Evolutionary conservation across 2,329 filamentous ascomycete species (phyloP), one percentile per base, ranked within the genome.

Genomic region (Waltergamsia citrina): DNA sequence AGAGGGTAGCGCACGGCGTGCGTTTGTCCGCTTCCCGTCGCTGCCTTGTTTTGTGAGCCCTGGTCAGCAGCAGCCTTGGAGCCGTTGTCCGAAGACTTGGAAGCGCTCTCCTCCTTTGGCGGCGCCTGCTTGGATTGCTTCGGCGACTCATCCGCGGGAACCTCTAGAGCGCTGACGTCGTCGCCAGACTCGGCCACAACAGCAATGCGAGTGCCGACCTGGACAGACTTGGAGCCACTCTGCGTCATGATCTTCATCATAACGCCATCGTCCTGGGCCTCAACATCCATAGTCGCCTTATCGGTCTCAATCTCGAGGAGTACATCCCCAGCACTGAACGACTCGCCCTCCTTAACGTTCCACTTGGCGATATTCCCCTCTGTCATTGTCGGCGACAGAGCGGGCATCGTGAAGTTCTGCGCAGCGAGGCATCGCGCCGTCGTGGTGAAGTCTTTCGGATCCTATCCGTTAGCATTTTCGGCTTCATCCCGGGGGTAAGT

Each of bases 201-300:
- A 29, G 78, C 86, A 64, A 94, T 94, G 48, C 86, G 72, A 30
- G 73, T 66, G 43, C 86, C 86, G 35, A 94, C 85, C 56, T 83
- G 71, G 23, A 94, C 71, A 30, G 66, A 68, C 65, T 93, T 92
- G 56, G 71, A 71, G 35, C 85, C 85, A 52, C 87, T 81, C 28
- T 65, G 65, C 52, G 78, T 66, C 52, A 78, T 74, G 47, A 94
- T 90, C 69, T 92, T 93, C 53, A 87, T 78, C 57, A 94, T 63
- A 46, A 90, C 67, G 27, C 87, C 86, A 52, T 93, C 85, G 29
- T 94, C 86, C 62, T 92, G 86, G 26, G 86, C 86, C 66, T 94
- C 87, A 18, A 94, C 86, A 48, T 94, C 87, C 85, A 94, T 94
- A 37, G 85, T 85, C 36, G 86, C 86, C 69, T 94, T 94, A 60